These are phyloP conservation scores for Neobulgaria alba DNA, from an alignment of 2,329 filamentous ascomycete genomes.

Conservation along the genomic window DNA sequence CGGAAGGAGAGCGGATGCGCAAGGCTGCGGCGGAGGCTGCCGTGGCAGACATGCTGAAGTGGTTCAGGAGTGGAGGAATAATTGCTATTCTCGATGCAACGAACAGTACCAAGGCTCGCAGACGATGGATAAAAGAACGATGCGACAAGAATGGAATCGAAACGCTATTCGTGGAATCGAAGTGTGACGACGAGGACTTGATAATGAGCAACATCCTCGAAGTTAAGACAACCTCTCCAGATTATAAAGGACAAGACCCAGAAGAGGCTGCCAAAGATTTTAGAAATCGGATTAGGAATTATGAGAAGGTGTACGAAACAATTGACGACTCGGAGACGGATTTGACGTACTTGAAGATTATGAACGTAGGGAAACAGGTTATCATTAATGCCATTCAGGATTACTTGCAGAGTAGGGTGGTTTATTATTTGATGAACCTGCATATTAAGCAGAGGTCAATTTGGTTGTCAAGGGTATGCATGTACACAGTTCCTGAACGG, in stretches of 20 bases:
- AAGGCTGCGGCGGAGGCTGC: constrained; percentile 85
- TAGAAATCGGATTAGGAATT: constrained; percentile 87
- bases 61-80: constrained; percentile 71
- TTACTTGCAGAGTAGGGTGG: constrained; percentile 90
- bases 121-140: constrained; percentile 82
- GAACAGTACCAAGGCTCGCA: constrained; percentile 84
- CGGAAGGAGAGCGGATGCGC: constrained; percentile 82
- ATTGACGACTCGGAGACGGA: constrained; percentile 83
- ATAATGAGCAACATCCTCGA: constrained; percentile 98
- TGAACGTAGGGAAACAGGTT: constrained; percentile 90
- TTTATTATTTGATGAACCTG: constrained; percentile 97
- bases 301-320: constrained; percentile 93
- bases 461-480: constrained; percentile 81
- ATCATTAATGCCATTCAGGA: constrained; percentile 98
- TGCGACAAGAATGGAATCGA: constrained; percentile 72
- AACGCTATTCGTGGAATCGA: constrained; percentile 92
- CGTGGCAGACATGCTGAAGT: constrained; percentile 85
- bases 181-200: constrained; percentile 89
- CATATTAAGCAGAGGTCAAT: constrained; percentile 96
- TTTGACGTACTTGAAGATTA: constrained; percentile 93
- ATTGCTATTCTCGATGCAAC: constrained; percentile 95
- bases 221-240: constrained; percentile 92
- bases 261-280: constrained; percentile 88
- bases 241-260: constrained; percentile 90
- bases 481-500: background rate